These are phyloP conservation scores for Diaporthe nobilis DNA, from an alignment of 2,329 filamentous ascomycete genomes.

Conservation along the genomic window DNA sequence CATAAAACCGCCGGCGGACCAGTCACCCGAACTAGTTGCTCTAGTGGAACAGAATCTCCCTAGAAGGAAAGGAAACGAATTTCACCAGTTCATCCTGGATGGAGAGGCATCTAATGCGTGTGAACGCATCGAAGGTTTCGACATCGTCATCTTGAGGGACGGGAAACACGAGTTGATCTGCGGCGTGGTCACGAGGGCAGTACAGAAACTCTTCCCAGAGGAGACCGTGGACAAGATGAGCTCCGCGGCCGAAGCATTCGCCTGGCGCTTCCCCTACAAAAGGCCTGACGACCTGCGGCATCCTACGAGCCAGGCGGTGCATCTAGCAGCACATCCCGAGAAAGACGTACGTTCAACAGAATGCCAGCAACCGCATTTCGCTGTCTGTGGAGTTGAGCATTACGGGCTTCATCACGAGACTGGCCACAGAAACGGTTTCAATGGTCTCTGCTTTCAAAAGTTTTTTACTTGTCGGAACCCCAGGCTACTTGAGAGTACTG, in stretches of 20 bases:
- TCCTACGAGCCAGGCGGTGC: not conserved
- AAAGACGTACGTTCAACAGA: not conserved
- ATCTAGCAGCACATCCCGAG: not conserved
- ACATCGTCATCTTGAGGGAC: not conserved
- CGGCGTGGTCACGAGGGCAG: not conserved
- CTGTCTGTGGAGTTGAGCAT: slow-evolving; percentile 1
- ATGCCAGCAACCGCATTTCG: not conserved
- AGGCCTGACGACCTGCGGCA: not conserved
- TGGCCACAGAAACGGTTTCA: not conserved
- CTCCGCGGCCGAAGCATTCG: not conserved
- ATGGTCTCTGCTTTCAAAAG: not conserved
- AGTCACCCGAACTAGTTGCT: not conserved
- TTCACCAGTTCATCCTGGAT: not conserved
- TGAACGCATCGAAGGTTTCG: not conserved
- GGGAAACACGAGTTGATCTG: not conserved
- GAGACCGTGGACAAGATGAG: not conserved
- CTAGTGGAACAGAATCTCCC: not conserved
- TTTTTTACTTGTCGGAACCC: not conserved
- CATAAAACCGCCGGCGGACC: not conserved
- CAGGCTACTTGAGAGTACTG: not conserved
- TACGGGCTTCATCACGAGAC: not conserved
- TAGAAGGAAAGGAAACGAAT: not conserved
- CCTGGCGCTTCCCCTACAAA: not conserved
- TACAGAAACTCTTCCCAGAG: not conserved
- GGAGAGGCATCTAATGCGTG: not conserved